Evolutionary conservation across 306 rosid genomes (phyloP), one percentile per base, ranked within the genome.

Genomic region (Mucuna pruriens): DNA sequence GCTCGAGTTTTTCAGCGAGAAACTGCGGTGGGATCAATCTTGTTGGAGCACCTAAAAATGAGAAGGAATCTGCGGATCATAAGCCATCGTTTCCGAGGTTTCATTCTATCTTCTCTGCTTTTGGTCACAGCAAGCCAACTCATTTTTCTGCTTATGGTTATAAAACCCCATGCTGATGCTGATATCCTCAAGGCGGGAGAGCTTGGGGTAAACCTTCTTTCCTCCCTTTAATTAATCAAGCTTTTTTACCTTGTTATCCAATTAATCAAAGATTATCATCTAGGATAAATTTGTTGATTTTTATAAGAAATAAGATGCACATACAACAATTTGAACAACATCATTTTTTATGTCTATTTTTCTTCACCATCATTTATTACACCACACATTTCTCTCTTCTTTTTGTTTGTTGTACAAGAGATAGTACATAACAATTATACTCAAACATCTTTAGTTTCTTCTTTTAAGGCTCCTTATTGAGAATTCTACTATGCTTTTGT

Each of bases 81-180:
- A 29, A 95, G 99, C 88, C 99, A 95, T 40, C 92, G 97, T 3
- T 95, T 93, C 65, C 88, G 98, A 44, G 79, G 7, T 26, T 91
- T 91, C 85, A 86, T 95, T 76, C 83, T 90, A 88, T 45, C 85
- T 70, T 89, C 94, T 86, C 87, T 95, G 38, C 54, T 90, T 76
- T 80, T 91, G 88, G 92, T 91, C 49, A 93, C 98, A 1, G 93
- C 90, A 11, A 95, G 99, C 74, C 98, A 93, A 84, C 91, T 95
- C 45, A 77, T 75, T 69, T 88, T 85, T 70, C 85, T 95, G 33
- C 88, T 95, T 13, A 84, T 90, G 82, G 77, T 87, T 64, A 82
- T 83, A 29, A 83, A 80, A 63, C 57, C 96, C 2, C 77, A 42
- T 74, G 93, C 96, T 48, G 75, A 88, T 58, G 93, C 81, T 29